A percentile compares a stretch with the other conserved stretches of the same genome.
Conservation (phyloP, 2,329 filamentous ascomycete genomes). For the Nigrograna mackinnonii region DNA sequence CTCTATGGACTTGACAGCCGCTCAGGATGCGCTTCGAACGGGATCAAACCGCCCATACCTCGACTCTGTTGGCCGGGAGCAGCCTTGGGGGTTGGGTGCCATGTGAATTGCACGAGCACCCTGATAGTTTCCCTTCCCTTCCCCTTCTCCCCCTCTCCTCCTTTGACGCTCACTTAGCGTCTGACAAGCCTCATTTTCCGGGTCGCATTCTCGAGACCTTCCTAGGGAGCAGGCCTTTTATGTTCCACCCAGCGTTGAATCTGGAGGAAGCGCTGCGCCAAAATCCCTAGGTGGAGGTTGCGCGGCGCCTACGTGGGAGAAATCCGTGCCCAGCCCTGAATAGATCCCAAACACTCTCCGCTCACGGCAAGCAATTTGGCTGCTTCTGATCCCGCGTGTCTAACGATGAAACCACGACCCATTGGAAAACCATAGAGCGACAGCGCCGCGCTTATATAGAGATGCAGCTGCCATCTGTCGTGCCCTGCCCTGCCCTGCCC, state of each 20-base stretch:
- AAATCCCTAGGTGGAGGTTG: constrained; percentile 27
- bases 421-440: too few species aligned
- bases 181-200: constrained; percentile 10
- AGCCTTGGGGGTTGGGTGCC: constrained; percentile 13
- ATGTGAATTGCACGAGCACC: constrained; percentile 28
- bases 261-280: constrained; percentile 34
- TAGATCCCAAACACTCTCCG: constrained; percentile 26
- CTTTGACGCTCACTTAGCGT: constrained; percentile 7
- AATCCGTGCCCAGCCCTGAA: constrained; percentile 34
- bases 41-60: constrained; percentile 20
- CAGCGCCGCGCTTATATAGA: too few species aligned
- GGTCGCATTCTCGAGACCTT: constrained; percentile 20
- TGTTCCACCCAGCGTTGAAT: constrained; percentile 16
- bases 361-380: background rate
- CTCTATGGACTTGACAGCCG: background rate
- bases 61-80: constrained; percentile 24
- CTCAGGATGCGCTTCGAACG: constrained; percentile 13
- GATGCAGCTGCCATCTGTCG: too few species aligned
- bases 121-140: constrained; percentile 22
- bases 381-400: background rate
- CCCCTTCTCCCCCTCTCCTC: constrained; percentile 14
- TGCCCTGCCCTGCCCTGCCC: constrained; percentile 3
- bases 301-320: constrained; percentile 38
- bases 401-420: too few species aligned
- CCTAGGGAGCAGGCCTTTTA: constrained; percentile 15